A percentile compares a stretch with the other conserved stretches of the same genome.
These are phyloP conservation scores for Wickerhamiella alocasiicola DNA, from an alignment of 805 yeast species.

Conservation along the genomic window DNA sequence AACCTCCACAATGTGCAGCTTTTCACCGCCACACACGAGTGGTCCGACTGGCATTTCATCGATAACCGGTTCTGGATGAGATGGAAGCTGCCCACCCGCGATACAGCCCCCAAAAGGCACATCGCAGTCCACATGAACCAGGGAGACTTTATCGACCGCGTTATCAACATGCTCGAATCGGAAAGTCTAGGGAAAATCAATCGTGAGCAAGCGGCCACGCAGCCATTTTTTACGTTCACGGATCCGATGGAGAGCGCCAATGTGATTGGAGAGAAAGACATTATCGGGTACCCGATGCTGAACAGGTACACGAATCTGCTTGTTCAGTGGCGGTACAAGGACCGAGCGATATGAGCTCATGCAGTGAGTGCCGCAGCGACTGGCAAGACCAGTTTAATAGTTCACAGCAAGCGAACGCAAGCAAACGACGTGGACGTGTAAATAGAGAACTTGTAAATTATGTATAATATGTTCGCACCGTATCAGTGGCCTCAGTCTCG, in stretches of 20 bases:
- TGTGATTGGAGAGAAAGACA: constrained; percentile 1
- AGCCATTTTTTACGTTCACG: constrained; percentile 18
- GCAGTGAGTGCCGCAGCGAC: too few relatives aligned
- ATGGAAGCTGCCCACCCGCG: constrained; percentile 13
- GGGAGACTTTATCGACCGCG: background rate
- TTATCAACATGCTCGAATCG: constrained; percentile 5
- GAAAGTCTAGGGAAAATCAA: background rate
- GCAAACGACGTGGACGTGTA: too few relatives aligned
- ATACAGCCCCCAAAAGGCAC: background rate
- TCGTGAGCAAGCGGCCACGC: constrained; percentile 4
- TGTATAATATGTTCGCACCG: too few relatives aligned
- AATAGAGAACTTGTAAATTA: too few relatives aligned
- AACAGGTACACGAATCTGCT: constrained; percentile 10
- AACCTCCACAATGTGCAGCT: background rate
- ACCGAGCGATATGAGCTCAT: too few relatives aligned
- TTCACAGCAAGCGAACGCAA: too few relatives aligned
- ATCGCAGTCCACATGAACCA: background rate
- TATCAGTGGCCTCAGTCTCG: too few relatives aligned
- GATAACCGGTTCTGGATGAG: constrained; percentile 21
- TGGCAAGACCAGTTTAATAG: too few relatives aligned
- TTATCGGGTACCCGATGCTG: constrained; percentile 20
- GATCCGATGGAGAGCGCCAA: background rate
- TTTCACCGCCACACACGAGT: constrained; percentile 11
- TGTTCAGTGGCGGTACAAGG: constrained; percentile 13
- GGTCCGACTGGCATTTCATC: constrained; percentile 18